phyloP scores from a whole-genome alignment of 1,284 basidiomycete genomes.

The Agaricales sp. region DNA sequence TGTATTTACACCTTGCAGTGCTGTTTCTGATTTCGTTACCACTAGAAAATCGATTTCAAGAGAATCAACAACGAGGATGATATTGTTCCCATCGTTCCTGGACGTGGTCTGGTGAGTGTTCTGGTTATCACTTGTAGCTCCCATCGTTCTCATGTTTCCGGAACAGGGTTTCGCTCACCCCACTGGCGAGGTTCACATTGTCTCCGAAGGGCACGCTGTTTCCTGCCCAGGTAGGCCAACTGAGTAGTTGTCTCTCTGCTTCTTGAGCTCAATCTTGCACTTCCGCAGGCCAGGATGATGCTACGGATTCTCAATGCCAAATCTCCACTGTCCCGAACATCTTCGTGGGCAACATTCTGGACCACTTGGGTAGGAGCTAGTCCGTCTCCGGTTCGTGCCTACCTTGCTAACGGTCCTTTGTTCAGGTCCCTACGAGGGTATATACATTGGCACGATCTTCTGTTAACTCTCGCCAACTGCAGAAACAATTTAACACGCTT shows the following conservation, averaged over 20 bases:
- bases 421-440: conserved; percentile 11
- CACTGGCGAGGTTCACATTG: conserved; percentile 5
- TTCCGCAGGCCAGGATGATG: conserved; percentile 11
- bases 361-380: conserved; percentile 16
- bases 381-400: neutral
- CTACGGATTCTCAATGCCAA: conserved; percentile 14
- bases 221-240: conserved; percentile 6
- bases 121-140: neutral
- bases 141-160: neutral
- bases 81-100: conserved; percentile 37
- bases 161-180: conserved; percentile 8
- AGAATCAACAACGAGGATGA: conserved; percentile 37
- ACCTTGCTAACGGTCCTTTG: neutral
- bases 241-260: neutral
- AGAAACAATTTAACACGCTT: too few species aligned
- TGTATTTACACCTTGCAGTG: neutral
- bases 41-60: conserved; percentile 29
- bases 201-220: conserved; percentile 2
- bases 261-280: neutral
- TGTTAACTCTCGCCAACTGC: conserved; percentile 9
- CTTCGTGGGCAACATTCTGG: conserved; percentile 10
- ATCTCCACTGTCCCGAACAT: conserved; percentile 14
- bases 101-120: conserved; percentile 16
- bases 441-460: conserved; percentile 14
- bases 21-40: neutral